These are phyloP conservation scores for Phylloporus sp. DNA, from an alignment of 768 basidiomycete genomes.

Conservation along the genomic window DNA sequence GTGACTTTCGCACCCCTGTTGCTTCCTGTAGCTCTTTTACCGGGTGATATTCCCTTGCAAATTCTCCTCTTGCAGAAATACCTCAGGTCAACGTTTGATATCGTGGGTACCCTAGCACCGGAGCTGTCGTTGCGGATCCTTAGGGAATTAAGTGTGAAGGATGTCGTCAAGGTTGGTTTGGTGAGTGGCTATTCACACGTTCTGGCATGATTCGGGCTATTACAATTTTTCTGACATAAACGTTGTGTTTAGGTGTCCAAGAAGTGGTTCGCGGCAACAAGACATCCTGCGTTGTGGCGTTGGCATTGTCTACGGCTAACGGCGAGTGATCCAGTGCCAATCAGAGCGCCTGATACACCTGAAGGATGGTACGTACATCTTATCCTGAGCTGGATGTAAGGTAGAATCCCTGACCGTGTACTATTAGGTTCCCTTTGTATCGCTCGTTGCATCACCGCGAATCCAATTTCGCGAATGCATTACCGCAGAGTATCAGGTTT, in stretches of 20 bases:
- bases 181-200: constrained; percentile 18
- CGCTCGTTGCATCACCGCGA: constrained; percentile 82
- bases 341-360: constrained; percentile 57
- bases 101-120: constrained; percentile 68
- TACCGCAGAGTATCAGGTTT: constrained; percentile 75
- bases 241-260: constrained; percentile 35
- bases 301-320: constrained; percentile 74
- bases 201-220: not conserved
- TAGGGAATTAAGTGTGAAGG: constrained; percentile 51
- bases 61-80: constrained; percentile 85
- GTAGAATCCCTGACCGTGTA: not conserved
- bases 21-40: constrained; percentile 56
- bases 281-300: constrained; percentile 73
- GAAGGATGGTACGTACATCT: constrained; percentile 62
- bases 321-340: constrained; percentile 62
- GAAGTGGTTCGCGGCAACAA: constrained; percentile 36
- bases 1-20: constrained; percentile 7
- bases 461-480: constrained; percentile 71
- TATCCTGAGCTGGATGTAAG: not conserved
- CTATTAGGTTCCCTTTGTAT: constrained; percentile 60
- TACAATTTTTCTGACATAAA: not conserved
- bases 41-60: constrained; percentile 81
- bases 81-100: constrained; percentile 74
- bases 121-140: constrained; percentile 64
- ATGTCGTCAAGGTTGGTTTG: constrained; percentile 51